These are phyloP conservation scores for Sambucus nigra DNA, from an alignment of 129 eudicot genomes.

Conservation along the genomic window DNA sequence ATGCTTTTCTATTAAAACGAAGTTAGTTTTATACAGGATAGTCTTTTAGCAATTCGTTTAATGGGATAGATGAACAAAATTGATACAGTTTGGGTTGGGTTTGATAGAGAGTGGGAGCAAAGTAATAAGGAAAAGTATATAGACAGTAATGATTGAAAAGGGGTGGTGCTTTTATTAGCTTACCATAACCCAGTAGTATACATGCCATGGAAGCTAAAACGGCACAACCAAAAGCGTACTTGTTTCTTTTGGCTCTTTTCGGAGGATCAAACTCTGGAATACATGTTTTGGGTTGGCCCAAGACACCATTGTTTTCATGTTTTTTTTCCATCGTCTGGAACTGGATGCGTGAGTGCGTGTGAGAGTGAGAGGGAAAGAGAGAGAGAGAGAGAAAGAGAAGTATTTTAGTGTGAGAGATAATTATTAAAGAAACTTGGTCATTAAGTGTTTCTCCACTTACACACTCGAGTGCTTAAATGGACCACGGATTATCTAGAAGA, in stretches of 20 bases:
- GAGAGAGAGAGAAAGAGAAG: background rate
- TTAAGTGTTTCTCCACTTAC: too few species aligned
- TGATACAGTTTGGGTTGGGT: background rate
- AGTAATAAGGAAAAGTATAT: too few species aligned
- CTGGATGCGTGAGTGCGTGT: too few species aligned
- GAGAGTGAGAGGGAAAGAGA: background rate
- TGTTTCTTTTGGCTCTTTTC: constrained; percentile 11
- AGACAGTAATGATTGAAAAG: background rate
- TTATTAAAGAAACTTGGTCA: too few species aligned
- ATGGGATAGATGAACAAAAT: background rate
- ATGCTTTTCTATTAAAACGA: too few species aligned
- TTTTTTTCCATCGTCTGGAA: constrained; percentile 6
- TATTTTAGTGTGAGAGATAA: too few species aligned
- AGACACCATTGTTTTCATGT: background rate
- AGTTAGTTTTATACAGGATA: too few species aligned
- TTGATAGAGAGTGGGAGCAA: background rate
- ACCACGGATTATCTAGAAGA: too few species aligned
- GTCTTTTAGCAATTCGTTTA: background rate
- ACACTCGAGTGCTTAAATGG: too few species aligned
- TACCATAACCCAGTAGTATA: constrained; percentile 17
- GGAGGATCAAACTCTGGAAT: constrained; percentile 9
- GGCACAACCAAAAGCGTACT: constrained; percentile 16
- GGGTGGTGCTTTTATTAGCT: background rate
- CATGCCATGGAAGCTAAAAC: constrained; percentile 18
- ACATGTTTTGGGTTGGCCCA: background rate